These are phyloP conservation scores for Penicillium paneum DNA, from an alignment of 2,329 filamentous ascomycete genomes.

Conservation along the genomic window DNA sequence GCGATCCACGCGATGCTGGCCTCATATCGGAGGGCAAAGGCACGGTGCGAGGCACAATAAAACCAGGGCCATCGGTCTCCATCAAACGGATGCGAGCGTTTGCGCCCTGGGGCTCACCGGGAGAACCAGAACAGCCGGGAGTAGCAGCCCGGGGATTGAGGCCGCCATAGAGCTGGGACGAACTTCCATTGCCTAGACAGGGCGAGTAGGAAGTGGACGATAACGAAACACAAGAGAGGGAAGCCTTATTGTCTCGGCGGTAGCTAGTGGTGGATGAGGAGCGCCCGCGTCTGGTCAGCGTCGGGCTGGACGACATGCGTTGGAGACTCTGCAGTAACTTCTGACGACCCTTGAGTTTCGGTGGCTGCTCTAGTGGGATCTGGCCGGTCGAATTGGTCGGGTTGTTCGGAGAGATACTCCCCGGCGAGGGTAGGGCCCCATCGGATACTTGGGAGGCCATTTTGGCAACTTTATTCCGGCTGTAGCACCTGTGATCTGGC, in stretches of 20 bases:
- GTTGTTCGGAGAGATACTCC: slow-evolving; percentile 33
- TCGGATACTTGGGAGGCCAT: slow-evolving; percentile 34
- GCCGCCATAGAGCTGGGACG: slow-evolving; percentile 55
- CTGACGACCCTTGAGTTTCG: slow-evolving; percentile 65
- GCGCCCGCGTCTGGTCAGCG: slow-evolving; percentile 62
- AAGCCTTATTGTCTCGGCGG: slow-evolving; percentile 60
- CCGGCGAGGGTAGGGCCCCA: slow-evolving; percentile 33
- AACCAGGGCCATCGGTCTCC: slow-evolving; percentile 46
- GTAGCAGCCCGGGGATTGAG: slow-evolving; percentile 57
- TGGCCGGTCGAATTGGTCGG: slow-evolving; percentile 34
- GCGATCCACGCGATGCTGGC: slow-evolving; percentile 44
- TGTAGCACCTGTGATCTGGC: neutral
- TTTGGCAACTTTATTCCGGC: slow-evolving; percentile 2
- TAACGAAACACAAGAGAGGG: slow-evolving; percentile 63
- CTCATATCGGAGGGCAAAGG: slow-evolving; percentile 64
- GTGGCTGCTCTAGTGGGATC: slow-evolving; percentile 42
- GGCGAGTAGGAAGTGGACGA: slow-evolving; percentile 52
- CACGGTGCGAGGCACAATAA: slow-evolving; percentile 49
- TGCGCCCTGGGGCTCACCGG: slow-evolving; percentile 51
- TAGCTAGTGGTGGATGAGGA: slow-evolving; percentile 63
- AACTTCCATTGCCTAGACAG: slow-evolving; percentile 54
- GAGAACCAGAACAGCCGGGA: slow-evolving; percentile 42
- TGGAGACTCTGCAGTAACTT: slow-evolving; percentile 71
- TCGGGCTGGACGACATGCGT: slow-evolving; percentile 77
- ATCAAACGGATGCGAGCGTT: slow-evolving; percentile 56